Evolutionary conservation across 2,329 filamentous ascomycete species (phyloP).

Genomic region (Monilinia fructicola): DNA sequence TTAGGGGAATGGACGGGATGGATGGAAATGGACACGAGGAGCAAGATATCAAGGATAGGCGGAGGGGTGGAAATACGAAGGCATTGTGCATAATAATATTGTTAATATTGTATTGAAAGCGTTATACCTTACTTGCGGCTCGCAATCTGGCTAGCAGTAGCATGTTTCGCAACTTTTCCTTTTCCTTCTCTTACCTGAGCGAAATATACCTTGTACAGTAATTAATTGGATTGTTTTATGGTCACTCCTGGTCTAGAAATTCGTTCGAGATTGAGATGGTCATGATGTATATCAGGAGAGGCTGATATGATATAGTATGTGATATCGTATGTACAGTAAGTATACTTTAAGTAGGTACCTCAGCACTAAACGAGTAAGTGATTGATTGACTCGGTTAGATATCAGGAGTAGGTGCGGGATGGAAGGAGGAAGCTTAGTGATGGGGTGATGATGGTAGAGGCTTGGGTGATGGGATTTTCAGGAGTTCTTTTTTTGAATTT

Average conservation of each 20-base stretch:
- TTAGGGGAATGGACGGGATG: not conserved
- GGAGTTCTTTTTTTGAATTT: too few species aligned
- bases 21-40: not conserved
- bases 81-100: slow-evolving; percentile 11
- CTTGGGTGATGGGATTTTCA: too few species aligned
- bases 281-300: not conserved
- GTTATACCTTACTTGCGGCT: slow-evolving; percentile 9
- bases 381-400: too few species aligned
- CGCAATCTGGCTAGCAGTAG: not conserved
- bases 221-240: slow-evolving; percentile 1
- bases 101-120: slow-evolving; percentile 11
- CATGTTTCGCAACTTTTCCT: not conserved
- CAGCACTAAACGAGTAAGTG: too few species aligned
- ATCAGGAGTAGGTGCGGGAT: too few species aligned
- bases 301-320: not conserved
- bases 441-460: too few species aligned
- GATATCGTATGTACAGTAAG: too few species aligned
- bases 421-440: too few species aligned
- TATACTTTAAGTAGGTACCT: too few species aligned
- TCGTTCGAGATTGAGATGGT: not conserved
- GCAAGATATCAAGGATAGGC: too few species aligned
- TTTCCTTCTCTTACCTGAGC: not conserved
- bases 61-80: not conserved
- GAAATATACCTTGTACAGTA: not conserved
- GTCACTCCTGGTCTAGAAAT: not conserved